Evolutionary conservation across 306 rosid genomes (phyloP).

Genomic region (Aeschynomene evenia): DNA sequence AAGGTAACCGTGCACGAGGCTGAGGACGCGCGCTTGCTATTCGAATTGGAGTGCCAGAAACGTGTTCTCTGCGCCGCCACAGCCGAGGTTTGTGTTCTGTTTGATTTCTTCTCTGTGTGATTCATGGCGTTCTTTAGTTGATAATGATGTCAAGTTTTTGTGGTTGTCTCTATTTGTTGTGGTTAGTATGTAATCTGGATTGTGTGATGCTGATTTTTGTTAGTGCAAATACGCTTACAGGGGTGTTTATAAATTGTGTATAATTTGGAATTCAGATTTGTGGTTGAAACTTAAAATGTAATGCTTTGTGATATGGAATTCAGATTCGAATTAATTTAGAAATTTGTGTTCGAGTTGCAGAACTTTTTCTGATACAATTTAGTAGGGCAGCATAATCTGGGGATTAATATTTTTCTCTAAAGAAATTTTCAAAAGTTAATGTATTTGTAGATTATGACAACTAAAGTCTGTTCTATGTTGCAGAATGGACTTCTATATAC

Average conservation of each 20-base stretch:
- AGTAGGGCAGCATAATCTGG: neutral
- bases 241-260: neutral
- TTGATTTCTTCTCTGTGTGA: neutral
- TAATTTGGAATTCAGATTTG: neutral
- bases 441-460: neutral
- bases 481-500: slow-evolving; percentile 81
- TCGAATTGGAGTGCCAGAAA: slow-evolving; percentile 55
- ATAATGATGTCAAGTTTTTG: neutral
- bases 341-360: neutral
- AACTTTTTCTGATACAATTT: neutral
- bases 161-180: neutral
- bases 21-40: slow-evolving; percentile 73
- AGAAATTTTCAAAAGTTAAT: neutral
- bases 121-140: neutral
- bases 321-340: neutral
- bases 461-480: slow-evolving; percentile 19
- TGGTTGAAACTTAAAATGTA: neutral
- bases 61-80: slow-evolving; percentile 63
- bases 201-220: neutral
- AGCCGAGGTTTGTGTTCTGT: slow-evolving; percentile 46
- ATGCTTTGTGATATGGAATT: neutral
- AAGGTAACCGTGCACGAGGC: slow-evolving; percentile 68
- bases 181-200: neutral
- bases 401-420: neutral
- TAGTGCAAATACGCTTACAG: neutral